Conservation (phyloP, 768 basidiomycete genomes). For the Lentinula boryana region DNA sequence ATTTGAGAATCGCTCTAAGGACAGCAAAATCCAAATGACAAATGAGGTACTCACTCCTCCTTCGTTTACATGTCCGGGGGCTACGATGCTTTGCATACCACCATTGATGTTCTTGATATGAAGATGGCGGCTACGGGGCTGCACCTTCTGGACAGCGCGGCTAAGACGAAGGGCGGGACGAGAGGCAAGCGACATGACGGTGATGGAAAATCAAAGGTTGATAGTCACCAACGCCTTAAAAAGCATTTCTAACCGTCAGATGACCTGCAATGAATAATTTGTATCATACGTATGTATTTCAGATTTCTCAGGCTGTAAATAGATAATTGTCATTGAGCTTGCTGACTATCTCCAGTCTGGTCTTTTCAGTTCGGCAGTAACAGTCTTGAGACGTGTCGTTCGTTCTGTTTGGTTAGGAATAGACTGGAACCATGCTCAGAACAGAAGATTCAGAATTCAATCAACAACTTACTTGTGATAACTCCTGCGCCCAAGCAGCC, state of each 20-base stretch:
- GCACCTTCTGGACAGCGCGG: not conserved
- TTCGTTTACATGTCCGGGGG: not conserved
- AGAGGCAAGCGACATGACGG: not conserved
- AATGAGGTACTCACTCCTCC: not conserved
- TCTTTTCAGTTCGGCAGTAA: not conserved
- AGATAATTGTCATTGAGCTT: not conserved
- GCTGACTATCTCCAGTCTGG: not conserved
- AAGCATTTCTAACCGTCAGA: not conserved
- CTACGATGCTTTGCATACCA: not conserved
- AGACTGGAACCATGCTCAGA: not conserved
- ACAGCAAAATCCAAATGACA: not conserved
- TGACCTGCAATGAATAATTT: not conserved
- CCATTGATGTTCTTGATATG: not conserved
- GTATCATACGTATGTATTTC: not conserved
- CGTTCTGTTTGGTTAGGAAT: slow-evolving; percentile 3
- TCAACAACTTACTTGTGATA: slow-evolving; percentile 1
- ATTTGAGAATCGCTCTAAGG: too few relatives aligned
- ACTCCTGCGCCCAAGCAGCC: not conserved
- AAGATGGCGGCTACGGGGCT: not conserved
- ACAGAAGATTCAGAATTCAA: not conserved
- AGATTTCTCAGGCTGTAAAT: not conserved
- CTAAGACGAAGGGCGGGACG: not conserved
- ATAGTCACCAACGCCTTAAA: not conserved
- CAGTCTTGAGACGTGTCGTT: not conserved
- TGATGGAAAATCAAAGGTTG: not conserved